Evolutionary conservation across 2,329 filamentous ascomycete species (phyloP).

Genomic region (Camptophora hylomeconis): DNA sequence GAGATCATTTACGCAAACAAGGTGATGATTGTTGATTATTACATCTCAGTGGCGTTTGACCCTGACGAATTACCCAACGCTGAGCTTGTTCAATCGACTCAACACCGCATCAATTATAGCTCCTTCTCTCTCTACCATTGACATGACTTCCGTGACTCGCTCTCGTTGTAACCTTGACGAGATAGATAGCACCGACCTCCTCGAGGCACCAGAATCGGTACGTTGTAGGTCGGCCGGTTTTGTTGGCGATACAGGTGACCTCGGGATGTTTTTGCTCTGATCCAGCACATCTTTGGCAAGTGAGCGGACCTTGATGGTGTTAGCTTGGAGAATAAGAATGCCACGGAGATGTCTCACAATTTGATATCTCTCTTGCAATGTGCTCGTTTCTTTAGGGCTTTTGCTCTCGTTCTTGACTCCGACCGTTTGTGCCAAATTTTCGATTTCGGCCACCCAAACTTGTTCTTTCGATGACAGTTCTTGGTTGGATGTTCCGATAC

Average conservation of each 20-base stretch:
- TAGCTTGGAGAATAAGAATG: neutral
- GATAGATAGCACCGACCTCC: no score
- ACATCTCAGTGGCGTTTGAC: no score
- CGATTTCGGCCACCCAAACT: constrained; percentile 32
- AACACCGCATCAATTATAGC: constrained; percentile 17
- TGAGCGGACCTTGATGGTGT: no score
- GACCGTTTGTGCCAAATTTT: constrained; percentile 25
- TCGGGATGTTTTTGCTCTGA: no score
- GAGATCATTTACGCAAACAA: no score
- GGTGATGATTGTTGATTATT: no score
- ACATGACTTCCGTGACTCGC: constrained; percentile 35
- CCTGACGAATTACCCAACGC: constrained; percentile 13
- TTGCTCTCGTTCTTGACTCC: constrained; percentile 14
- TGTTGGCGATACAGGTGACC: no score
- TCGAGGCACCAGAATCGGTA: no score
- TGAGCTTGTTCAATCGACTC: constrained; percentile 13
- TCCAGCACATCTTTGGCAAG: no score
- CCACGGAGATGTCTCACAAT: constrained; percentile 24
- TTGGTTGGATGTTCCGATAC: constrained; percentile 26
- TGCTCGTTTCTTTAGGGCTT: constrained; percentile 8
- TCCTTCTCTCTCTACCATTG: constrained; percentile 36
- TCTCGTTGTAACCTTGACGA: constrained; percentile 33
- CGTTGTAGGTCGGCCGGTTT: no score
- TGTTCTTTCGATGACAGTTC: constrained; percentile 34
- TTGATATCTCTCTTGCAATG: constrained; percentile 25